A percentile compares a stretch with the other conserved stretches of the same genome.
Evolutionary conservation across 306 rosid genomes (phyloP).

Genomic region (Amphicarpaea edgeworthii): DNA sequence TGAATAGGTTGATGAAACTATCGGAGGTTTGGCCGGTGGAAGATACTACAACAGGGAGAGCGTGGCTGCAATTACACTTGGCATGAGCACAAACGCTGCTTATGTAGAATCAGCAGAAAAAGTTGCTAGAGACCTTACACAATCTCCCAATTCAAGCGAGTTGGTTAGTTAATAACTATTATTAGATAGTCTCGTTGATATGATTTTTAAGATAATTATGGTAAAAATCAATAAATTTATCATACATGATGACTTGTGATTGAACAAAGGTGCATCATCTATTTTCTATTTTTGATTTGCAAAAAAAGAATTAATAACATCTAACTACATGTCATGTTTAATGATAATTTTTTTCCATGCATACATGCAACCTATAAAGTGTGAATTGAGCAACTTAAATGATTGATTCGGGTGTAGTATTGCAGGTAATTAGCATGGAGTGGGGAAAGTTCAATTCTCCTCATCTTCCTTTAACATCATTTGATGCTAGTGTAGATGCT

Average conservation of each 20-base stretch:
- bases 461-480: slow-evolving; percentile 67
- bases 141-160: slow-evolving; percentile 57
- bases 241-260: too few species aligned
- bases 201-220: too few species aligned
- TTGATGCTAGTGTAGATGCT: slow-evolving; percentile 61
- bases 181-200: too few species aligned
- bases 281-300: too few species aligned
- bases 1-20: slow-evolving; percentile 72
- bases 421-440: slow-evolving; percentile 71
- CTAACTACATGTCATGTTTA: too few species aligned
- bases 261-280: too few species aligned
- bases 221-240: too few species aligned
- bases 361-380: neutral
- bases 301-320: too few species aligned
- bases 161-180: slow-evolving; percentile 51
- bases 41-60: slow-evolving; percentile 67
- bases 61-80: slow-evolving; percentile 70
- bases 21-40: slow-evolving; percentile 80
- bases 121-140: slow-evolving; percentile 48
- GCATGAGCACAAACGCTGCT: slow-evolving; percentile 73
- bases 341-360: neutral
- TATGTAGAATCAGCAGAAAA: slow-evolving; percentile 60
- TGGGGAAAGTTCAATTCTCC: slow-evolving; percentile 70
- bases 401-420: slow-evolving; percentile 36
- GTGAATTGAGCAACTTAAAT: slow-evolving; percentile 24